These are phyloP conservation scores for Taphrina wiesneri DNA, from an alignment of 1,139 yeast genomes.

Conservation along the genomic window DNA sequence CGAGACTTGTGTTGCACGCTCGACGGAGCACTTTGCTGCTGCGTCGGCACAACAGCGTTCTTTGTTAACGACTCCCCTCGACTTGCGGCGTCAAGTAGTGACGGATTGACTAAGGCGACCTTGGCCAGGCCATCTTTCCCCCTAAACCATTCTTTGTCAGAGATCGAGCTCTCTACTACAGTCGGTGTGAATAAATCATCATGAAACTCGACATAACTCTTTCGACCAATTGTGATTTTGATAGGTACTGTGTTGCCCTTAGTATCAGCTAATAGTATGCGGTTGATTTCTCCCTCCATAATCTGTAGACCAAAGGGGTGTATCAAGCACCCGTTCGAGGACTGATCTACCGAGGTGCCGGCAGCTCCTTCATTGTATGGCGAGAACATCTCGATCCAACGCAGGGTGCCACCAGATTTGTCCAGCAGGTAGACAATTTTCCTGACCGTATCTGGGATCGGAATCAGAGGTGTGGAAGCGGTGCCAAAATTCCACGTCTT, in stretches of 20 bases:
- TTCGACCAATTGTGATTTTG: constrained; percentile 27
- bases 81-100: constrained; percentile 7
- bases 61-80: constrained; percentile 5
- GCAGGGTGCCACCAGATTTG: constrained; percentile 27
- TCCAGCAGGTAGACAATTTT: constrained; percentile 28
- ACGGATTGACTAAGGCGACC: constrained; percentile 21
- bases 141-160: constrained; percentile 5
- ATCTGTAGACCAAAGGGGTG: constrained; percentile 20
- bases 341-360: constrained; percentile 25
- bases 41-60: background rate
- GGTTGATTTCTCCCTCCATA: constrained; percentile 32
- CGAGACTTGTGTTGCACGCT: background rate
- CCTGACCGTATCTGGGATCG: constrained; percentile 16
- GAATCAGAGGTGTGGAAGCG: constrained; percentile 28
- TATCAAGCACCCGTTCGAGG: constrained; percentile 17
- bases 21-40: background rate
- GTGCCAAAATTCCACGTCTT: constrained; percentile 31
- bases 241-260: constrained; percentile 28
- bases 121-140: constrained; percentile 10
- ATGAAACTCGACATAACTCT: constrained; percentile 30
- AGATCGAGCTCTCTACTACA: background rate
- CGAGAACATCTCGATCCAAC: constrained; percentile 26
- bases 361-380: constrained; percentile 33
- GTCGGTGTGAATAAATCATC: constrained; percentile 24
- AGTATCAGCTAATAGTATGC: constrained; percentile 27